These are phyloP conservation scores for Arthrobotrys sinensis DNA, from an alignment of 2,329 filamentous ascomycete species.

Conservation along the genomic window DNA sequence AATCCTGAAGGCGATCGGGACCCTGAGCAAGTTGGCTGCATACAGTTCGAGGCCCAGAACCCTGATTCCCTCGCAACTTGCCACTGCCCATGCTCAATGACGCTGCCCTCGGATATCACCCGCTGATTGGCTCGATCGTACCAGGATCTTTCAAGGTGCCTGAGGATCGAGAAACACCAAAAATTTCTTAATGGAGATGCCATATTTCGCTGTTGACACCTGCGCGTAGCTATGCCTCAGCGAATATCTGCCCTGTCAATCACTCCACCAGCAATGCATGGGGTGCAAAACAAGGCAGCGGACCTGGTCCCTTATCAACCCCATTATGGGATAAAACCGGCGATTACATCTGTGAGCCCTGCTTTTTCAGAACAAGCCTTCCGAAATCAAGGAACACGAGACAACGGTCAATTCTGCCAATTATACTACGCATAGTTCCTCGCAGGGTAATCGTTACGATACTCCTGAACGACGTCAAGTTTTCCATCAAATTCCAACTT, in stretches of 20 bases:
- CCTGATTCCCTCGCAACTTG: constrained; percentile 41
- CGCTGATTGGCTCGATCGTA: constrained; percentile 54
- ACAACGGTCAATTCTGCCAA: background rate
- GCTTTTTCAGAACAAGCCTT: background rate
- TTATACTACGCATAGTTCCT: constrained; percentile 18
- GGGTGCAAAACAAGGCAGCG: constrained; percentile 38
- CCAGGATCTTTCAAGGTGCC: constrained; percentile 41
- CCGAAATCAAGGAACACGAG: constrained; percentile 19
- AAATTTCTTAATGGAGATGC: constrained; percentile 51
- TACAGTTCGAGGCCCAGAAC: constrained; percentile 20
- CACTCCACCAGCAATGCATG: constrained; percentile 31
- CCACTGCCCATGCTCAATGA: constrained; percentile 42
- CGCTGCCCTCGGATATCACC: constrained; percentile 9
- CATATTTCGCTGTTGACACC: constrained; percentile 40
- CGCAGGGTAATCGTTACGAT: constrained; percentile 51
- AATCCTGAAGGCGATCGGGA: constrained; percentile 54
- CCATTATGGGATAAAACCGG: constrained; percentile 26
- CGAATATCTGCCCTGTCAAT: constrained; percentile 18
- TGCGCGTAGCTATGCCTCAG: constrained; percentile 40
- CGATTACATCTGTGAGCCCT: background rate
- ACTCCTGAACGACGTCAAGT: constrained; percentile 17
- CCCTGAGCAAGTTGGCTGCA: constrained; percentile 25
- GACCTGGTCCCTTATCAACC: constrained; percentile 8
- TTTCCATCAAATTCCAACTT: constrained; percentile 7
- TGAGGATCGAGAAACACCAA: constrained; percentile 54